Percentiles rank a stretch among this genome's conserved stretches.
Conservation (phyloP, 768 basidiomycete genomes). For the Leccinum variicolor region DNA sequence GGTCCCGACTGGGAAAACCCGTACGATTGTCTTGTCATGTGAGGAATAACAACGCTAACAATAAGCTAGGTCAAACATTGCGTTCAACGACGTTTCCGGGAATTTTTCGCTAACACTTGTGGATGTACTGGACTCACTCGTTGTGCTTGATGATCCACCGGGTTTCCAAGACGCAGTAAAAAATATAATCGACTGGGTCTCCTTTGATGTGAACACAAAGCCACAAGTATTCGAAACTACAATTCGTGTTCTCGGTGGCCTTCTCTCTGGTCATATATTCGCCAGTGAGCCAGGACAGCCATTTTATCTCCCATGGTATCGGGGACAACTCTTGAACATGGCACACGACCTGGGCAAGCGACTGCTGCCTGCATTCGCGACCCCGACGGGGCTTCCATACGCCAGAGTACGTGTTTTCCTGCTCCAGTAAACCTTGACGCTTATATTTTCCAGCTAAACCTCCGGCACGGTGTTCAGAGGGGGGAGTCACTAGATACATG, state of each 20-base stretch:
- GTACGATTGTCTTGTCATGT: slow-evolving; percentile 43
- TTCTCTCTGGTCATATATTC: slow-evolving; percentile 82
- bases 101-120: slow-evolving; percentile 87
- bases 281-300: slow-evolving; percentile 63
- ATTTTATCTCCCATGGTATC: slow-evolving; percentile 83
- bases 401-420: slow-evolving; percentile 58
- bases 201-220: slow-evolving; percentile 90
- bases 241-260: slow-evolving; percentile 88
- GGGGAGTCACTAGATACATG: slow-evolving; percentile 86
- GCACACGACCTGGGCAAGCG: slow-evolving; percentile 86
- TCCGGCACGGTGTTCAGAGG: slow-evolving; percentile 69
- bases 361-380: slow-evolving; percentile 86
- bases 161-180: slow-evolving; percentile 86
- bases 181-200: slow-evolving; percentile 77
- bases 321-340: slow-evolving; percentile 70
- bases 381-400: slow-evolving; percentile 88
- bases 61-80: slow-evolving; percentile 57
- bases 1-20: slow-evolving; percentile 86
- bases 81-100: slow-evolving; percentile 88
- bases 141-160: slow-evolving; percentile 75
- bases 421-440: background rate
- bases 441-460: slow-evolving; percentile 59
- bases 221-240: slow-evolving; percentile 99
- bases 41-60: slow-evolving; percentile 11
- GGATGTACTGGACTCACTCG: slow-evolving; percentile 82